Conservation (phyloP, 345 rosid species). For the Angophora floribunda region DNA sequence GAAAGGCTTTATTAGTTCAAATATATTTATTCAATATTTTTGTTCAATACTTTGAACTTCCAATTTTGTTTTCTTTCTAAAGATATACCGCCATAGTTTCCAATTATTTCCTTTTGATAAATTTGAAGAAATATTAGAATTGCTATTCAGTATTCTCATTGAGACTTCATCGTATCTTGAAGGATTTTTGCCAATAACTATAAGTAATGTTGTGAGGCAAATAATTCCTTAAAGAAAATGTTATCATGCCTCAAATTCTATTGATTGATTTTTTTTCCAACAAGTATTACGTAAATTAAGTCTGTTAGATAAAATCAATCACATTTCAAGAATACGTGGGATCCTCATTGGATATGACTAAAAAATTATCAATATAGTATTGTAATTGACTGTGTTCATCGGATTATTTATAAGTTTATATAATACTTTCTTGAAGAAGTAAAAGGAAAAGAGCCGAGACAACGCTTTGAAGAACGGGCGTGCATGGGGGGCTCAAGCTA, state of each 20-base stretch:
- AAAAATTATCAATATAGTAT: neutral
- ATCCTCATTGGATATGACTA: neutral
- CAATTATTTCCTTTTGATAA: too few relatives aligned
- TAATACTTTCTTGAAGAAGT: neutral
- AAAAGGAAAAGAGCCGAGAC: neutral
- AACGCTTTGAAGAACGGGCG: neutral
- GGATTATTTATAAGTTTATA: neutral
- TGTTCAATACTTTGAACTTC: too few relatives aligned
- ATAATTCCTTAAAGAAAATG: neutral
- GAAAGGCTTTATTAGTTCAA: too few relatives aligned
- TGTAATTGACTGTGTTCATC: neutral
- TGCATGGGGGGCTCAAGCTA: neutral
- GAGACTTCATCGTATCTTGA: too few relatives aligned
- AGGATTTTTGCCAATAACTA: too few relatives aligned
- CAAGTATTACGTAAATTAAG: neutral
- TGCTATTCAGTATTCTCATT: accelerated
- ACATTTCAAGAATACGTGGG: neutral
- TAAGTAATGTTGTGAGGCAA: accelerated
- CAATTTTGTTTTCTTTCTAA: too few relatives aligned
- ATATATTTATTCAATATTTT: too few relatives aligned
- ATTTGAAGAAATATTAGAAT: too few relatives aligned
- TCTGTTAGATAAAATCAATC: neutral
- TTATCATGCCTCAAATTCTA: neutral
- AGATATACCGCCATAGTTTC: too few relatives aligned
- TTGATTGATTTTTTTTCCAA: neutral